phyloP scores from a whole-genome alignment of 2,329 filamentous ascomycete species.

The Rhinocladiella mackenziei region DNA sequence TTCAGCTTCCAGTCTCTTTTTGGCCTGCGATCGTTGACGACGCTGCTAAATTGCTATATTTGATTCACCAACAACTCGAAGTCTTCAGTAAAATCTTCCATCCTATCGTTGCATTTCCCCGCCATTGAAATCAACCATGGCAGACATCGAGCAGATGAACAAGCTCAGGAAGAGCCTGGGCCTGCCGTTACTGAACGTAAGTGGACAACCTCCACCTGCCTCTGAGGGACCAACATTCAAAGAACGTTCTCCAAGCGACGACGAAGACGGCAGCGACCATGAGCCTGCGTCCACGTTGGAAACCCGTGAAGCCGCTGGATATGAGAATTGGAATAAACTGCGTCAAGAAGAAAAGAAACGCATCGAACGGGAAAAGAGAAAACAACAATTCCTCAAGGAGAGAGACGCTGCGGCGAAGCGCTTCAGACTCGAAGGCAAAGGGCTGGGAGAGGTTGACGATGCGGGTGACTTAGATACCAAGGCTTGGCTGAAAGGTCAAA shows the following conservation, averaged over 20 bases:
- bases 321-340: slow-evolving; percentile 52
- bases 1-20: no score
- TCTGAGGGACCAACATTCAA: slow-evolving; percentile 55
- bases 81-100: no score
- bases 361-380: slow-evolving; percentile 64
- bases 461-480: slow-evolving; percentile 68
- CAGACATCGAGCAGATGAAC: slow-evolving; percentile 32
- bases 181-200: slow-evolving; percentile 28
- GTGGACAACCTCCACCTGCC: slow-evolving; percentile 23
- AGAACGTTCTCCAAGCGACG: slow-evolving; percentile 34
- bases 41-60: no score
- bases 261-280: slow-evolving; percentile 53
- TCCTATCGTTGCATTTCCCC: no score
- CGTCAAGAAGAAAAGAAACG: slow-evolving; percentile 69
- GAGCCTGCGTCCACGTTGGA: slow-evolving; percentile 80
- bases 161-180: slow-evolving; percentile 31
- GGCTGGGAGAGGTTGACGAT: slow-evolving; percentile 71
- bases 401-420: slow-evolving; percentile 77
- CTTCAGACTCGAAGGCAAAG: slow-evolving; percentile 72
- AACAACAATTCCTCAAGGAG: slow-evolving; percentile 80
- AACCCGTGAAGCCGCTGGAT: slow-evolving; percentile 49
- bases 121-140: no score
- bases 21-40: no score
- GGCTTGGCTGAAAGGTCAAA: slow-evolving; percentile 81
- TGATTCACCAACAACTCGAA: no score